phyloP scores from a whole-genome alignment of 2,329 filamentous ascomycete genomes.

The Cordyceps tenuipes region DNA sequence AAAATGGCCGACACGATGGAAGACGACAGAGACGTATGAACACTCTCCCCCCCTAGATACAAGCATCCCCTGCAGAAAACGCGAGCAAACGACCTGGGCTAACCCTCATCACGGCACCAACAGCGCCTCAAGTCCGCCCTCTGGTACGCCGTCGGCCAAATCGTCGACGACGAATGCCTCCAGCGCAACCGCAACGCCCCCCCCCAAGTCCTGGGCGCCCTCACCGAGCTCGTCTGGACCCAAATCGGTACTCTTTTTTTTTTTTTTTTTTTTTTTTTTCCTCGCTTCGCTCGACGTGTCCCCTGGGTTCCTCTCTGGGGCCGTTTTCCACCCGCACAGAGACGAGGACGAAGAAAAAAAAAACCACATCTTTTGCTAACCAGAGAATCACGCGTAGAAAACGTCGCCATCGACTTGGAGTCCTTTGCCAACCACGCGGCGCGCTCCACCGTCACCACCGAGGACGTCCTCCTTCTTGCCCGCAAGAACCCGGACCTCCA shows the following conservation, averaged over 20 bases:
- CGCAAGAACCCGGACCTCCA: conserved; percentile 81
- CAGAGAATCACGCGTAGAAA: conserved; percentile 33
- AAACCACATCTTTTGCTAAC: too few relatives aligned
- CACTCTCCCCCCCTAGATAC: not conserved
- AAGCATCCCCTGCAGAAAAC: not conserved
- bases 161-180: conserved; percentile 73
- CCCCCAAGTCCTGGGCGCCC: conserved; percentile 77
- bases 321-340: too few relatives aligned
- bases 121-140: conserved; percentile 77
- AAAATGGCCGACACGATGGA: conserved; percentile 27
- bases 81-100: not conserved
- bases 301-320: too few relatives aligned
- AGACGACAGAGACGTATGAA: conserved; percentile 28
- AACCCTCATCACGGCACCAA: too few relatives aligned
- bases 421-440: conserved; percentile 65
- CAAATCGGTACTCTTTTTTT: conserved; percentile 57
- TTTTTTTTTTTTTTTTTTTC: not conserved
- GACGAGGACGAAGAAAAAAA: too few relatives aligned
- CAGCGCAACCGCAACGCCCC: conserved; percentile 67
- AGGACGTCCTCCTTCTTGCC: conserved; percentile 81
- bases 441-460: conserved; percentile 68
- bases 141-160: conserved; percentile 77
- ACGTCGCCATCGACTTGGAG: conserved; percentile 48
- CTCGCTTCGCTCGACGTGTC: conserved; percentile 1
- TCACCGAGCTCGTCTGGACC: conserved; percentile 81